A percentile compares a stretch with the other conserved stretches of the same genome.
These are phyloP conservation scores for Phytophthora sojae DNA, from an alignment of 352 stramenopile species.

Conservation along the genomic window DNA sequence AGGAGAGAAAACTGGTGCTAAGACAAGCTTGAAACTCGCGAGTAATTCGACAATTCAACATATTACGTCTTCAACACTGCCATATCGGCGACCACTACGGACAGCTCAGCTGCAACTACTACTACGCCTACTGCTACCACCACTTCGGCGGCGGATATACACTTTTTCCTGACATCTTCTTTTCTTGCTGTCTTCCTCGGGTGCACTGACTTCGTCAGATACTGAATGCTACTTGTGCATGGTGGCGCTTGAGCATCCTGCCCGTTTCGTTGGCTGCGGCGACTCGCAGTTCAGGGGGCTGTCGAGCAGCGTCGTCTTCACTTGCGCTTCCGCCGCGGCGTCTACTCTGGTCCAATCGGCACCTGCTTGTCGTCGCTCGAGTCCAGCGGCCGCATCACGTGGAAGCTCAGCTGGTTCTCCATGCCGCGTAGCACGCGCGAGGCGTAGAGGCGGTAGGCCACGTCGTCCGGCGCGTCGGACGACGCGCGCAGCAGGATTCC, in stretches of 20 bases:
- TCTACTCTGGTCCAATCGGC: not conserved
- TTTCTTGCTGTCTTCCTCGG: too few species aligned
- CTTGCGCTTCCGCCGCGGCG: conserved; percentile 62
- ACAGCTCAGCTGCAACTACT: too few species aligned
- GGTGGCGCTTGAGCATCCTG: conserved; percentile 26
- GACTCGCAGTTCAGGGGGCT: conserved; percentile 15
- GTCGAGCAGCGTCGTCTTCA: conserved; percentile 70
- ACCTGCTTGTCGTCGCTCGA: not conserved
- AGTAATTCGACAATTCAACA: too few species aligned
- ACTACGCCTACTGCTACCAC: too few species aligned
- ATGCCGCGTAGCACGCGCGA: conserved; percentile 73
- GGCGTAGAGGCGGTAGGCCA: conserved; percentile 60
- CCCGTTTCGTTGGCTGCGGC: conserved; percentile 11
- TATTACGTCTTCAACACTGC: too few species aligned
- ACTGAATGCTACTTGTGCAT: too few species aligned
- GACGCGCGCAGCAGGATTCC: conserved; percentile 67
- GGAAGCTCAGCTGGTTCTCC: conserved; percentile 62
- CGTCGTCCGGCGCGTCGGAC: conserved; percentile 71
- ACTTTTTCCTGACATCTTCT: too few species aligned
- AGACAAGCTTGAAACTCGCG: too few species aligned
- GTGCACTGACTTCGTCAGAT: too few species aligned
- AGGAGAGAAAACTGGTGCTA: too few species aligned
- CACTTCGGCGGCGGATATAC: too few species aligned
- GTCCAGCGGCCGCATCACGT: conserved; percentile 61
- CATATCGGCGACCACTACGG: too few species aligned